phyloP scores from a whole-genome alignment of 495 filamentous ascomycete species.

The Hypomontagnella monticulosa region DNA sequence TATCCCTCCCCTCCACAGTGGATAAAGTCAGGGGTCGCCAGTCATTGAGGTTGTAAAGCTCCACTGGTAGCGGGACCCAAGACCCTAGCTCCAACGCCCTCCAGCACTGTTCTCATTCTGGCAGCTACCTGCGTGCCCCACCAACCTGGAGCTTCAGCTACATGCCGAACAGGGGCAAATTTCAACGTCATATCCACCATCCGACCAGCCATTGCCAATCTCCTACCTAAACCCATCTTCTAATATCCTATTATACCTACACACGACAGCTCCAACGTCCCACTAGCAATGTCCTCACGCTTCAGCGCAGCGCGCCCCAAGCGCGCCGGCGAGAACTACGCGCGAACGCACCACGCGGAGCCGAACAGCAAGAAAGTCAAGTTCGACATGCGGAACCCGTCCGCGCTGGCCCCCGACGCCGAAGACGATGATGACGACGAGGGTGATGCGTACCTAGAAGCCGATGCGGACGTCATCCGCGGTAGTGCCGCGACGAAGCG shows the following conservation, averaged over 20 bases:
- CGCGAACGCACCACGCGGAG: slow-evolving; percentile 73
- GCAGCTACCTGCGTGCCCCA: slow-evolving; percentile 26
- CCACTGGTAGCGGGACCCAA: too few relatives aligned
- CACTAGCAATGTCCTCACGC: slow-evolving; percentile 66
- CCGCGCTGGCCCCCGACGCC: slow-evolving; percentile 79
- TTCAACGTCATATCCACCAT: slow-evolving; percentile 37
- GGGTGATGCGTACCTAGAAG: slow-evolving; percentile 65
- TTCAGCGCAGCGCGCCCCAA: slow-evolving; percentile 78
- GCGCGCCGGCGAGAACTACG: slow-evolving; percentile 80
- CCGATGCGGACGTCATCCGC: slow-evolving; percentile 90
- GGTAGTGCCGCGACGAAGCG: slow-evolving; percentile 83
- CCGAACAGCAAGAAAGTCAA: slow-evolving; percentile 81
- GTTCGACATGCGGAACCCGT: slow-evolving; percentile 95
- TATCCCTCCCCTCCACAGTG: too few relatives aligned
- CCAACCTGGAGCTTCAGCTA: slow-evolving; percentile 38
- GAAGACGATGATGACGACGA: slow-evolving; percentile 67
- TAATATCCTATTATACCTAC: background rate
- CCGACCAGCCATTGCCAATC: slow-evolving; percentile 10
- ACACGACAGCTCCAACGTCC: background rate
- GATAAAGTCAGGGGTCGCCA: too few relatives aligned
- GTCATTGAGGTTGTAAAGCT: too few relatives aligned
- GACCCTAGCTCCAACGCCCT: background rate
- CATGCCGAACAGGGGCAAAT: slow-evolving; percentile 36
- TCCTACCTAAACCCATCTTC: background rate
- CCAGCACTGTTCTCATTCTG: background rate